These are phyloP conservation scores for Stephania japonica DNA, from an alignment of 164 flowering plant genomes.

Conservation along the genomic window DNA sequence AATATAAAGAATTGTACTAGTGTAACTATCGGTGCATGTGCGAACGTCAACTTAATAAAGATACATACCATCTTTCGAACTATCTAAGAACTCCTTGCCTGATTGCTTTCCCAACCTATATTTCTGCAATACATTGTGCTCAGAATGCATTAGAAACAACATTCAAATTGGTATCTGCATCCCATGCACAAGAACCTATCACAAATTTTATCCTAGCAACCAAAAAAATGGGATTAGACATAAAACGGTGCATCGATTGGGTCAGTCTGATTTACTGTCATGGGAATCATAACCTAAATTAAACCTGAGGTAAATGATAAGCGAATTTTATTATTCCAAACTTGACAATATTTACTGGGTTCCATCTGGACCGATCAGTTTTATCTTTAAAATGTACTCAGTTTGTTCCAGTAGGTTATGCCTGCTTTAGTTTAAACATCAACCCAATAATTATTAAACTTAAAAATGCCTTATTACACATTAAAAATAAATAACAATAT, in stretches of 20 bases:
- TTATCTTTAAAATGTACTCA: too few species aligned
- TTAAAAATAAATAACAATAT: too few species aligned
- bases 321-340: too few species aligned
- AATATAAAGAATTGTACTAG: neutral
- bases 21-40: neutral
- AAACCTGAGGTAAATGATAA: too few species aligned
- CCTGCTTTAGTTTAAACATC: too few species aligned
- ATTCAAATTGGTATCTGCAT: neutral
- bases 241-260: neutral
- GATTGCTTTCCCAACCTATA: conserved; percentile 89
- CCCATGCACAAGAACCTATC: neutral
- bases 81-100: conserved; percentile 66
- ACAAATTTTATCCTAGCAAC: neutral
- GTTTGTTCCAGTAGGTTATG: too few species aligned
- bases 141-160: conserved; percentile 1
- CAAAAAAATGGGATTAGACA: neutral
- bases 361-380: too few species aligned
- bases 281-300: too few species aligned
- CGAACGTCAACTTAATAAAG: conserved; percentile 5
- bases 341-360: too few species aligned
- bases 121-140: conserved; percentile 48
- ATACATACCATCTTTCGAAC: conserved; percentile 77
- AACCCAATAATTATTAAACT: too few species aligned
- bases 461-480: too few species aligned
- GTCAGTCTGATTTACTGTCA: too few species aligned